Base-by-base conservation (phyloP, 345 rosid species). In the Carallia brachiata region DNA sequence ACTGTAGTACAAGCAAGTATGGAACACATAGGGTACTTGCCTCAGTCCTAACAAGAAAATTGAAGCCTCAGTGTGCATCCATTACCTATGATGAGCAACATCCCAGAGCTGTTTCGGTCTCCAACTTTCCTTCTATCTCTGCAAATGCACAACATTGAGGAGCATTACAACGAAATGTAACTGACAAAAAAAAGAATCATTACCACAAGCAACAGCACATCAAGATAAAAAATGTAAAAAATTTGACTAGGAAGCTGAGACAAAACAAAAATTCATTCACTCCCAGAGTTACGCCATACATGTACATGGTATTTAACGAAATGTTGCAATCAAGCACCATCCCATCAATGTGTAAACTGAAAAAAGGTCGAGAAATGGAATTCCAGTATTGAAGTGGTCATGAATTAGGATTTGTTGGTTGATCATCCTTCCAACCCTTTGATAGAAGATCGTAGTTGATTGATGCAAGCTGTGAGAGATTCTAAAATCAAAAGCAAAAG, bases 401-500 rank as follows among this genome's bases (percentile, higher is more conserved):
- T 67, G 78, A 65, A 66, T 75, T 81, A 34, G 87, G 75, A 66
- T 86, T 85, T 62, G 77, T 65, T 2, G 84, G 83, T 52, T 80
- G 85, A 55, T 89, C 95, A 40, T 96, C 99, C 85, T 90, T 96
- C 89, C 82, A 92, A 65, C 98, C 99, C 83, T 92, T 92, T 2
- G 99, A 90, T 62, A 96, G 90, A 80, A 96, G 89, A 82, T 96
- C 98, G 31, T 90, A 92, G 88, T 96, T 96, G 84, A 96, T 96
- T 15, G 97, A 96, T 65, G 98, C 99, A 36, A 92, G 90, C 88
- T 92, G 93, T 37, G 99, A 90, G 32, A 96, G 93, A 78, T 96
- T 96, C 99, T 96, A 56, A 31, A 71, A 73, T 39, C 79, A 63
- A 48, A 61, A 62, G 17, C 52, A 50, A 74, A 65, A 60, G 68